Base-by-base conservation (phyloP, 176 grass and related monocot species). In the Triticum timopheevii region DNA sequence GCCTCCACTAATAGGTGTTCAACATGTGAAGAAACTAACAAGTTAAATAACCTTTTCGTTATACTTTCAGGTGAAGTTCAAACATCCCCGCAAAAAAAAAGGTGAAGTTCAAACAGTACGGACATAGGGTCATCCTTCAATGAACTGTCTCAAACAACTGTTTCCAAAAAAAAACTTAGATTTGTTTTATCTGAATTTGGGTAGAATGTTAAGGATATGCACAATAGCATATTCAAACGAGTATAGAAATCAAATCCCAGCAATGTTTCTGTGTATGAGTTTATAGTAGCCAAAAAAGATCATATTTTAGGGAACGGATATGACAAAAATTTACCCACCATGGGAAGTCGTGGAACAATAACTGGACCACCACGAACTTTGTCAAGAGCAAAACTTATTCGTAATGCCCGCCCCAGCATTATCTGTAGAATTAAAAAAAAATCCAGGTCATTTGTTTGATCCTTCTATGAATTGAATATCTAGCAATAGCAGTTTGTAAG, bases 321-420 rank as follows among this genome's bases (percentile, higher is more conserved):
- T 63, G 58, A 36, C 50, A 40, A 77, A 88, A 83, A 45, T 40
- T 91, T 88, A 86, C 63, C 64, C 39, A 61, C 83, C 66, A 2
- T 78, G 24, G 89, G 90, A 83, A 95, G 82, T 81, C 78, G 91
- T 82, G 93, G 90, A 87, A 93, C 89, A 76, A 98, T 87, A 81
- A 92, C 56, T 71, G 90, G 86, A 31, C 77, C 84, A 87, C 91
- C 91, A 52, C 81, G 81, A 79, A 95, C 91, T 85, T 86, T 95
- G 81, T 89, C 96, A 69, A 93, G 83, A 68, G 91, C 91, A 98
- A 86, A 98, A 93, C 88, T 95, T 92, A 95, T 98, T 80, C 93
- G 80, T 45, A 98, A 76, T 15, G 90, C 88, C 6, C 90, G 75
- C 15, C 95, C 95, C 61, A 98, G 80, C 84, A 98, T 90, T 83